Percentiles rank a stretch among this genome's conserved stretches.
These are phyloP conservation scores for Dysphania ambrosioides DNA, from an alignment of 148 eudicot species.

Conservation along the genomic window DNA sequence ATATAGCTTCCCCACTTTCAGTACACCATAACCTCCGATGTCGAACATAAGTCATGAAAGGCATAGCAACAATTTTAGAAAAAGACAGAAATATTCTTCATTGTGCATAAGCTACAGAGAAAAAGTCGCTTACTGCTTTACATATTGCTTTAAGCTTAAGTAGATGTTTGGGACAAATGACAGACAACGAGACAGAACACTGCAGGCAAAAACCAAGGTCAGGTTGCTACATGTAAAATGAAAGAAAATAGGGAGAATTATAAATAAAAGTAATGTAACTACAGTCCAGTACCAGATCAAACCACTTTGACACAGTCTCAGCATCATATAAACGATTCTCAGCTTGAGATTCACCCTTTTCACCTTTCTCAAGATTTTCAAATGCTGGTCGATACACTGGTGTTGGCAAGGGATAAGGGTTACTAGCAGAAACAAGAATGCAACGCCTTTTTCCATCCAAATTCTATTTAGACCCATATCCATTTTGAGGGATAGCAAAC, in stretches of 20 bases:
- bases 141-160: constrained; percentile 75
- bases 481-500: constrained; percentile 60
- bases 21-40: neutral
- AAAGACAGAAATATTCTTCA: neutral
- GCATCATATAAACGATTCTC: constrained; percentile 72
- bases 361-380: constrained; percentile 55
- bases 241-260: constrained; percentile 5
- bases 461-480: constrained; percentile 56
- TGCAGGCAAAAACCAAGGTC: constrained; percentile 44
- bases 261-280: constrained; percentile 3
- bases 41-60: neutral
- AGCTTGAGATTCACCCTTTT: constrained; percentile 53
- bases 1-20: neutral
- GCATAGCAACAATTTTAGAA: neutral
- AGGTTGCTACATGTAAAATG: constrained; percentile 16
- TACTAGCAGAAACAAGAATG: constrained; percentile 80
- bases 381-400: constrained; percentile 79
- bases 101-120: constrained; percentile 8
- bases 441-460: constrained; percentile 78
- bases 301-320: constrained; percentile 74
- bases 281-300: constrained; percentile 55
- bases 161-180: constrained; percentile 77
- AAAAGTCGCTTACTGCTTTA: constrained; percentile 57
- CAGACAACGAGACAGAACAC: constrained; percentile 86
- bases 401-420: constrained; percentile 89